These are phyloP conservation scores for Cordyceps fumosorosea DNA, from an alignment of 2,329 filamentous ascomycete genomes.

Conservation along the genomic window DNA sequence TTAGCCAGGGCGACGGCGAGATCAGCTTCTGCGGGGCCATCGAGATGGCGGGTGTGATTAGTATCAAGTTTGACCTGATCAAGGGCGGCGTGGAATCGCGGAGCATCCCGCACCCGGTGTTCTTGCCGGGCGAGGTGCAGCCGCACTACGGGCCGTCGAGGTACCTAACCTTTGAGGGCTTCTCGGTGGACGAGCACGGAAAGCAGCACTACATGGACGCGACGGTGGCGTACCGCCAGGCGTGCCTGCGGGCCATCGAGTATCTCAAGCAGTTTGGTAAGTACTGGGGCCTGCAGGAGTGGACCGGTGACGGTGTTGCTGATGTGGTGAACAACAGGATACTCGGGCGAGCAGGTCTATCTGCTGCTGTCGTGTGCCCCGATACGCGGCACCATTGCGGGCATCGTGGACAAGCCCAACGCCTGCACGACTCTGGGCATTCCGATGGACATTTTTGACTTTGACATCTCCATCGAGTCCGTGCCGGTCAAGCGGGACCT, in stretches of 20 bases:
- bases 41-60: constrained; percentile 90
- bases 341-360: constrained; percentile 72
- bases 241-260: constrained; percentile 50
- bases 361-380: constrained; percentile 79
- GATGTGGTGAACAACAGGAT: constrained; percentile 39
- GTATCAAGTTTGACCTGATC: constrained; percentile 82
- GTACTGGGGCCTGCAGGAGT: not conserved
- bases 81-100: constrained; percentile 71
- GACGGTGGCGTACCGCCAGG: constrained; percentile 80
- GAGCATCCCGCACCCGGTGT: constrained; percentile 76
- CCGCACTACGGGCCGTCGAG: constrained; percentile 75
- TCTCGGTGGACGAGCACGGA: constrained; percentile 79
- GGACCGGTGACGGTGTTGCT: not conserved
- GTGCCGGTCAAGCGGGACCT: constrained; percentile 18
- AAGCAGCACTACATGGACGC: constrained; percentile 88
- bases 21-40: constrained; percentile 87
- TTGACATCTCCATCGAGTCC: constrained; percentile 60
- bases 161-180: constrained; percentile 82
- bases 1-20: constrained; percentile 83
- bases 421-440: constrained; percentile 83
- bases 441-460: constrained; percentile 92
- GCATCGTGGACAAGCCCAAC: constrained; percentile 87
- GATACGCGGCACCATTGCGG: constrained; percentile 80
- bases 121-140: constrained; percentile 79
- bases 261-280: constrained; percentile 30